phyloP scores from a whole-genome alignment of 257 asterid species.

The Solanum acaule region DNA sequence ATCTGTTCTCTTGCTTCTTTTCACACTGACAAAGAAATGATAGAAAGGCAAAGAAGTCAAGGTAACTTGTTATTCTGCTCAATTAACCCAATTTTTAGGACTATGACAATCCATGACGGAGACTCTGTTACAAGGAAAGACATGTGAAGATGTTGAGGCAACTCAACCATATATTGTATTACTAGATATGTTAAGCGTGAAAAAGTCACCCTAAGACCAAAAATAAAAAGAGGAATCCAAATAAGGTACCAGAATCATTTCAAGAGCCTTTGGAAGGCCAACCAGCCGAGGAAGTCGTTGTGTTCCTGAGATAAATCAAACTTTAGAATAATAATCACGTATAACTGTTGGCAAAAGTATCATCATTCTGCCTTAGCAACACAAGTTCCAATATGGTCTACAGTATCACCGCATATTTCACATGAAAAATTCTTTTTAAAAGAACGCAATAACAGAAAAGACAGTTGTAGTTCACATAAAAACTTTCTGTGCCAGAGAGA shows the following conservation, averaged over 20 bases:
- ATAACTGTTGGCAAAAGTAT: background rate
- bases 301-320: conserved; percentile 50
- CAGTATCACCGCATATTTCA: background rate
- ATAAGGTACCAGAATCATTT: conserved; percentile 79
- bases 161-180: background rate
- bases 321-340: background rate
- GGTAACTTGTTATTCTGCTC: background rate
- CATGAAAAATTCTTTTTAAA: background rate
- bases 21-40: background rate
- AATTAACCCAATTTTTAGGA: background rate
- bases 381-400: background rate
- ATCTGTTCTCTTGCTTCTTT: background rate
- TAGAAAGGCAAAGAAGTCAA: background rate
- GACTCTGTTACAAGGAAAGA: background rate
- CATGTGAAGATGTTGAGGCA: background rate
- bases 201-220: background rate
- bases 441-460: background rate
- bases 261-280: conserved; percentile 89
- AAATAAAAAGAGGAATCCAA: background rate
- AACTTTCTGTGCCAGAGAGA: background rate
- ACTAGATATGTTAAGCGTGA: background rate
- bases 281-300: conserved; percentile 99
- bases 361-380: background rate
- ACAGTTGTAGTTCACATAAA: background rate
- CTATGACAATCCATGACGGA: background rate